Evolutionary conservation across 768 basidiomycete species (phyloP), one percentile per base, ranked within the genome.

Genomic region (Termitomyces sp.): DNA sequence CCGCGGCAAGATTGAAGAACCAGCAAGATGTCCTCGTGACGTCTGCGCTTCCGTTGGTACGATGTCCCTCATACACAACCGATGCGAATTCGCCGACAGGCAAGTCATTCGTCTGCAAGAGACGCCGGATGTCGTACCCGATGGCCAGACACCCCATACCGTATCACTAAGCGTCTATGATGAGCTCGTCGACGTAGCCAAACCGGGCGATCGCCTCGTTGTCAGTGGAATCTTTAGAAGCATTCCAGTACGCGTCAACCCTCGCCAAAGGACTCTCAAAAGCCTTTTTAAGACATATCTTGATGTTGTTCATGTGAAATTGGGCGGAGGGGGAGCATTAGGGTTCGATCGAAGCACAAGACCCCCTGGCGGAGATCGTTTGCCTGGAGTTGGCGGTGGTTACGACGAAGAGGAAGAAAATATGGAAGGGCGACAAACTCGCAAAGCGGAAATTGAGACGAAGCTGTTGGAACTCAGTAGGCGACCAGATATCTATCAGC

Each of bases 121-220:
- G 72, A 98, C 96, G 0, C 96, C 96, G 0, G 97, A 99, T 68
- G 93, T 89, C 9, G 96, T 99, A 0, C 96, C 96, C 5, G 96
- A 98, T 71, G 97, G 97, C 2, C 96, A 98, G 71, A 98, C 97
- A 0, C 97, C 97, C 0, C 95, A 98, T 65, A 98, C 96, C 0
- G 95, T 99, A 55, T 95, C 93, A 0, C 75, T 98, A 56, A 95
- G 95, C 71, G 92, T 93, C n/a, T 98, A 99, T 68, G 96, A 99
- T 68, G 97, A 99, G 70, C 84, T 99, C 4, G 96, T 98, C 40
- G 97, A 98, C 68, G 82, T 95, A n/a, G 74, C 89, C 44, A 98
- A 98, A 72, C 97, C 97, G 1, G 97, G 97, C 67, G 97, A 98
- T 71, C 81, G 97, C 12, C 78, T 99, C 35, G 75, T 89, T 55